Evolutionary conservation across 2,329 filamentous ascomycete species (phyloP).

Genomic region (Colletotrichum phormii): DNA sequence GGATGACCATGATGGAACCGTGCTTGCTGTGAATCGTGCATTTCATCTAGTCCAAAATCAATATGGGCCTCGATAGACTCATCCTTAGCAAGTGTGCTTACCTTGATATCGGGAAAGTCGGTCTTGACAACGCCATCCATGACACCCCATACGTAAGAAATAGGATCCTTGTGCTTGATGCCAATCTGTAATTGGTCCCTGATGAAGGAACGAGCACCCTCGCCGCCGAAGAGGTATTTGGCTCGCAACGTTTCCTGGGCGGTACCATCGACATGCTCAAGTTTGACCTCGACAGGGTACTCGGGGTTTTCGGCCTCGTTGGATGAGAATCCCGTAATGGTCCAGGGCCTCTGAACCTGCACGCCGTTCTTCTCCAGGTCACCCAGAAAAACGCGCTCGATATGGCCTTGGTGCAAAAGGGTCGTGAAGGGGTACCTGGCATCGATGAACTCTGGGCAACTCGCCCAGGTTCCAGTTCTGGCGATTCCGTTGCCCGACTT

Average conservation of each 20-base stretch:
- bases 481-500: conserved; percentile 67
- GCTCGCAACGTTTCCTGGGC: conserved; percentile 73
- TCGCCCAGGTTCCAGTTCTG: conserved; percentile 82
- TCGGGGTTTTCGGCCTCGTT: conserved; percentile 66
- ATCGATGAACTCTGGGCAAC: conserved; percentile 86
- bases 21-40: conserved; percentile 80
- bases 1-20: conserved; percentile 84
- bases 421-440: conserved; percentile 79
- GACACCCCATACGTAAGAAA: conserved; percentile 80
- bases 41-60: conserved; percentile 65
- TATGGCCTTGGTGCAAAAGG: conserved; percentile 77
- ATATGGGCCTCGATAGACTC: background rate
- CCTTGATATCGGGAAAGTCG: conserved; percentile 82
- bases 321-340: conserved; percentile 70
- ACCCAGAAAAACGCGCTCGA: conserved; percentile 76
- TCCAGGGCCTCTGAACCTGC: conserved; percentile 73
- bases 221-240: conserved; percentile 79
- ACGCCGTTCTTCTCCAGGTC: conserved; percentile 73
- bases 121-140: conserved; percentile 80
- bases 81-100: conserved; percentile 42
- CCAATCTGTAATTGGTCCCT: conserved; percentile 75
- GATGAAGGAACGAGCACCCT: conserved; percentile 76
- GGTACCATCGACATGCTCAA: conserved; percentile 82
- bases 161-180: conserved; percentile 77
- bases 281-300: conserved; percentile 83